phyloP scores from a whole-genome alignment of 352 stramenopile species.

The Aphanomyces cochlioides region DNA sequence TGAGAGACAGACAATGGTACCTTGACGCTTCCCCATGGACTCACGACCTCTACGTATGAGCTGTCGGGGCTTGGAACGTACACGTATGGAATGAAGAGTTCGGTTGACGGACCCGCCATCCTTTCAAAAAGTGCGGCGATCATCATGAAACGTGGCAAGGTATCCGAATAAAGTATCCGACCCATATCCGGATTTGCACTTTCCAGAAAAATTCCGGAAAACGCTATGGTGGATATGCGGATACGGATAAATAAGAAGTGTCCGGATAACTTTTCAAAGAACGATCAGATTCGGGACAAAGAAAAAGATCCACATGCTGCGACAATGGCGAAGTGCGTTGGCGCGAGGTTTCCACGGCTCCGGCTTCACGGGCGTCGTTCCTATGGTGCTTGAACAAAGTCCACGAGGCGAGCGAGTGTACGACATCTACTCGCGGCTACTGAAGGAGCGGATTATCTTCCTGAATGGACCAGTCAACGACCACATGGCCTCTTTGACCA shows the following conservation, averaged over 20 bases:
- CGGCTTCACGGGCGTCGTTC: constrained; percentile 50
- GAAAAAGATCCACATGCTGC: not conserved
- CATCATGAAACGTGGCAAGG: not conserved
- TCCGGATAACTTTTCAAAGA: not conserved
- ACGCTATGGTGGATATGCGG: too few relatives aligned
- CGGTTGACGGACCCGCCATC: not conserved
- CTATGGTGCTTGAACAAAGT: constrained; percentile 93
- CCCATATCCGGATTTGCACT: not conserved
- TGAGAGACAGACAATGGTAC: constrained; percentile 35
- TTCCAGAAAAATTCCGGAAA: not conserved
- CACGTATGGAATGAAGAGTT: constrained; percentile 70
- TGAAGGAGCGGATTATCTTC: constrained; percentile 98
- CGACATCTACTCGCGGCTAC: constrained; percentile 97
- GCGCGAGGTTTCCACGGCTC: constrained; percentile 9
- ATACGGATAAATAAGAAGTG: not conserved
- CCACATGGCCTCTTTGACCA: constrained; percentile 78
- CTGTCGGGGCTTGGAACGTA: constrained; percentile 59
- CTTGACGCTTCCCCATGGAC: constrained; percentile 56
- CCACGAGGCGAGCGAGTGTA: constrained; percentile 92
- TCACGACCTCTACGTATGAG: constrained; percentile 66
- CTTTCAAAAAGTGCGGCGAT: not conserved
- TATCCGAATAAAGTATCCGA: not conserved
- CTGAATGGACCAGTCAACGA: constrained; percentile 92
- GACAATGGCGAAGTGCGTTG: not conserved
- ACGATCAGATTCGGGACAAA: too few relatives aligned